Evolutionary conservation across 176 grass and related monocot species (phyloP), one percentile per base, ranked within the genome.

Genomic region (Avena insularis): DNA sequence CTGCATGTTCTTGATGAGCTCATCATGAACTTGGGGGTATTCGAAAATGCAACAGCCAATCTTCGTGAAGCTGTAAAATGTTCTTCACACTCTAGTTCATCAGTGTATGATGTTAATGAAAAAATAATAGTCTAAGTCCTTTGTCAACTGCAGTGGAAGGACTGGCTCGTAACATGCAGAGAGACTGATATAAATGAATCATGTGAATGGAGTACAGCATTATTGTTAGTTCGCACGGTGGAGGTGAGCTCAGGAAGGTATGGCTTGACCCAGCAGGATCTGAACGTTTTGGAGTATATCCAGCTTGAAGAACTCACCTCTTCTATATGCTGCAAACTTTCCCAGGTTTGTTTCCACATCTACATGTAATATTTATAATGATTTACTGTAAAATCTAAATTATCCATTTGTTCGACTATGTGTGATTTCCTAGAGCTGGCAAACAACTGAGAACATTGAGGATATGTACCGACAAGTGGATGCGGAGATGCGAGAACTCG

Each of bases 321-420:
- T 53, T 94, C 90, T 9, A 70, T 94, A n/a, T 90, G 87, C 79
- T 14, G 16, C n/a, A 70, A 59, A 35, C 87, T 96, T 8, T 40
- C 12, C 15, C 35, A 57, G 55, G 36, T 58, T 31, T 68, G n/a
- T 40, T 15, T 40, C 40, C 64, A 5, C 53, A 17, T 75, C 83
- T 89, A 86, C 14, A 50, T 38, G 3, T 31, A 47, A 27, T 10
- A 40, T 23, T 5, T 5, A 70, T 86, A 12, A 55, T 0, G 12
- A 8, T 43, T 9, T 36, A n/a, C 9, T 55, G 2, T 55, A 55
- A 16, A 5, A 16, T 0, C 4, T 16, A 15, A 54, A 47, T 47
- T 54, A 54, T 16, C 51, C 11, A 4, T 16, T 16, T 8, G 7
- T 40, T 40, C 2, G 5, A 40, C 38, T 10, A 12, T 2, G 10